phyloP scores from a whole-genome alignment of 2,329 filamentous ascomycete genomes.

The Beauveria scarabaeidicola region DNA sequence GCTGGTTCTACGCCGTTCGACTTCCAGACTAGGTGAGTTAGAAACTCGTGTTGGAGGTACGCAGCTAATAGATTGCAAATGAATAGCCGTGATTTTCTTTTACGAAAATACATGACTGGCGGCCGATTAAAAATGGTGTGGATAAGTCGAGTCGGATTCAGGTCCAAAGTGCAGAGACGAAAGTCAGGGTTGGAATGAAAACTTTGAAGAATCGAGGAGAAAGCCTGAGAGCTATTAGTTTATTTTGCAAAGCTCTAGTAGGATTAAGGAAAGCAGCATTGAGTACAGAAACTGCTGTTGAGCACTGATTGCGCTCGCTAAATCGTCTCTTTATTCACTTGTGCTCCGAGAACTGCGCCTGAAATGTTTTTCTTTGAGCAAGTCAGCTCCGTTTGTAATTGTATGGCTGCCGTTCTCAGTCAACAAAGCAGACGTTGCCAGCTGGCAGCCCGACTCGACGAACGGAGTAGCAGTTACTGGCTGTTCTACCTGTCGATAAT shows the following conservation, averaged over 20 bases:
- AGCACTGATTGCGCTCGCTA: not conserved
- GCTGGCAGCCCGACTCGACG: not conserved
- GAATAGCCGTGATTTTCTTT: not conserved
- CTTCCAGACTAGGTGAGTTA: constrained; percentile 29
- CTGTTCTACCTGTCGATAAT: not conserved
- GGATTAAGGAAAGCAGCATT: not conserved
- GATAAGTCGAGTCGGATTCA: not conserved
- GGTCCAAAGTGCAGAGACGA: not conserved
- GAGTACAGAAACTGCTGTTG: not conserved
- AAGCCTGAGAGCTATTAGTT: not conserved
- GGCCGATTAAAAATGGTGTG: not conserved
- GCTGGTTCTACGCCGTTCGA: constrained; percentile 53
- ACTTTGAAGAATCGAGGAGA: not conserved
- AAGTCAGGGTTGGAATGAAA: not conserved
- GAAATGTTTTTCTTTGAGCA: not conserved
- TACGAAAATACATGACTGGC: not conserved
- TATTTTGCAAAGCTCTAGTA: constrained; percentile 1
- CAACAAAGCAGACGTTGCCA: not conserved
- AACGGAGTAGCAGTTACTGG: not conserved
- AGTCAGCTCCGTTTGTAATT: not conserved
- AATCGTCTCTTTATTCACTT: not conserved
- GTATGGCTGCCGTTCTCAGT: not conserved
- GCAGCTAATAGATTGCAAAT: not conserved
- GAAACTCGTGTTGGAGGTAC: not conserved
- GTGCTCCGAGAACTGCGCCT: not conserved